Evolutionary conservation across 805 yeast species (phyloP).

Genomic region (Metschnikowia gelsemii): DNA sequence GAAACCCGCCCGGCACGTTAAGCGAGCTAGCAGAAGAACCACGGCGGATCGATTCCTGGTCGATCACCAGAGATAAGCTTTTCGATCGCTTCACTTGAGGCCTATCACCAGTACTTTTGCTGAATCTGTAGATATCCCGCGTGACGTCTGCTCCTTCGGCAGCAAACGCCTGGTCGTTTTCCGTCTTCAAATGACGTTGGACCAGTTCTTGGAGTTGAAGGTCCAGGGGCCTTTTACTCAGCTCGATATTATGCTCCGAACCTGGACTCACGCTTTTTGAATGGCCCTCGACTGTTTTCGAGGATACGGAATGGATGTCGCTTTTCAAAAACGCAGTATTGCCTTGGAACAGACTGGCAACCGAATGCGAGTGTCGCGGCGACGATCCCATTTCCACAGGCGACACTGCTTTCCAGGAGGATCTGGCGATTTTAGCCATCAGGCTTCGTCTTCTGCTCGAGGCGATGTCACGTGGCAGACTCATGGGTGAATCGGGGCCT

Average conservation of each 20-base stretch:
- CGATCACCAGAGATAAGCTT: conserved; percentile 18
- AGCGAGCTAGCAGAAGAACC: conserved; percentile 66
- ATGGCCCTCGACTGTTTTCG: conserved; percentile 7
- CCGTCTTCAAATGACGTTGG: conserved; percentile 16
- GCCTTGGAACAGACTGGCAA: conserved; percentile 16
- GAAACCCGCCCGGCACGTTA: conserved; percentile 80
- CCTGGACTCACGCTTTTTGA: conserved; percentile 12
- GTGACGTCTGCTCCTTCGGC: conserved; percentile 23
- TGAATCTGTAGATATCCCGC: conserved; percentile 17
- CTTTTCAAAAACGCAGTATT: conserved; percentile 15
- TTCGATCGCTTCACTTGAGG: conserved; percentile 15
- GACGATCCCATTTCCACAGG: too few relatives aligned
- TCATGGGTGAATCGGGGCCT: too few relatives aligned
- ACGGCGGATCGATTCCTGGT: conserved; percentile 34
- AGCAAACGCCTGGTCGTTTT: conserved; percentile 13
- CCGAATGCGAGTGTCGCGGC: conserved; percentile 11
- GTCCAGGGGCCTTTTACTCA: conserved; percentile 1
- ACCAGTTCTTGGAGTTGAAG: conserved; percentile 15
- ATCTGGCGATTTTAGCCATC: conserved; percentile 19
- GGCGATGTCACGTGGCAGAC: conserved; percentile 20
- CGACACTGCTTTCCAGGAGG: conserved; percentile 12
- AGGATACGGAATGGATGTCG: conserved; percentile 11
- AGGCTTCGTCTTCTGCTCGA: conserved; percentile 15
- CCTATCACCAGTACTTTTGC: conserved; percentile 8
- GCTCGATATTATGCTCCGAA: conserved; percentile 4